Evolutionary conservation across 1,284 basidiomycete species (phyloP), one percentile per base, ranked within the genome.

Genomic region (Anthracocystis panici-leucophaei): DNA sequence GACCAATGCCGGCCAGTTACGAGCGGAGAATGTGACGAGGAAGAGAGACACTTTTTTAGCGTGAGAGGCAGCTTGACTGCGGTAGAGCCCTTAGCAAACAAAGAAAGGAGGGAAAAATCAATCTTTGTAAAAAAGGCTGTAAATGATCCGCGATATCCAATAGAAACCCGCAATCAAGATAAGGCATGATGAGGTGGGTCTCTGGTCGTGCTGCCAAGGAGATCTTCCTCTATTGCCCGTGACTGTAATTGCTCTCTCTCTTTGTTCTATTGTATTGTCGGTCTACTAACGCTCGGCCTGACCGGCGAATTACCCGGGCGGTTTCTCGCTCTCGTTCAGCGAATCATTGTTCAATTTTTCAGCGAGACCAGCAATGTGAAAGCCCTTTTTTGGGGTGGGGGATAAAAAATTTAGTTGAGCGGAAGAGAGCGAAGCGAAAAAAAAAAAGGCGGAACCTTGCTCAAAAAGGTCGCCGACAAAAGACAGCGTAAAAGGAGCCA

Each of bases 301-400:
- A 48, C 59, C 59, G 51, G 59, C 51, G 42, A 54, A 35, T 33
- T 53, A 41, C 5, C 2, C 33, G 46, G 46, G 42, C 42, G 50
- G 18, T 35, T 5, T 8, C 21, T 44, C 27, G 35, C 12, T 38
- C 21, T 53, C 23, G 14, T 23, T 2, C 41, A 40, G 31, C 51
- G 51, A 61, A 61, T 61, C 51, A 48, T 23, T 5, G 31, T 20
- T 33, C 27, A 14, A 5, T 25, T 16, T 21, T 29, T 44, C n/a
- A 27, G 38, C 40, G 11, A 31, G n/a, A 51, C 38, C 14, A 21
- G 20, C 8, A 23, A 14, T 21, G 44, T 23, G 18, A 20, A 46
- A 2, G 21, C 44, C 12, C 44, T 5, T 25, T 27, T 46, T 27
- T 27, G 44, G 44, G 44, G 23, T 27, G 12, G 12, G 25, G 23